Conservation (phyloP, 2,329 filamentous ascomycete genomes). For the Lachnellula hyalina region DNA sequence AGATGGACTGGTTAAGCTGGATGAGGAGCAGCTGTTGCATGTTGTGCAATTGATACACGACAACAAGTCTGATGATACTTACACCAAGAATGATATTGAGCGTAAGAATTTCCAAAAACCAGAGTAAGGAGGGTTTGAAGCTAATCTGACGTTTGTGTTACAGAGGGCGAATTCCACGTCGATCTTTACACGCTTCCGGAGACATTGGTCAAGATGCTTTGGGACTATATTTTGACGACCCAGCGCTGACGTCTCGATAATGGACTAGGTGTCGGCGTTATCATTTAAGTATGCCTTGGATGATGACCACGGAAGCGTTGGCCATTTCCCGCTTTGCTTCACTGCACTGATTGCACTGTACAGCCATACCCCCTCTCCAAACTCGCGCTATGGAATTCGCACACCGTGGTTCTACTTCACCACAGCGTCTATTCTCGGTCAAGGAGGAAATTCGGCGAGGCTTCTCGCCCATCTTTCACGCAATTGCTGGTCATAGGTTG, state of each 20-base stretch:
- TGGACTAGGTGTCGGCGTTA: neutral
- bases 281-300: neutral
- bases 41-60: conserved; percentile 98
- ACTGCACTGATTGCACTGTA: neutral
- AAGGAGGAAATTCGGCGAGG: neutral
- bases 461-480: neutral
- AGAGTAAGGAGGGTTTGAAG: neutral
- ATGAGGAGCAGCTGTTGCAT: conserved; percentile 87
- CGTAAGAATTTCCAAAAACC: conserved; percentile 50
- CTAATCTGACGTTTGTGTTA: conserved; percentile 8
- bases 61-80: conserved; percentile 89
- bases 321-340: neutral
- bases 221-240: conserved; percentile 68
- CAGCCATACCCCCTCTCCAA: neutral
- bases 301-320: neutral
- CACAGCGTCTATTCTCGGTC: neutral
- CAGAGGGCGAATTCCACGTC: conserved; percentile 95
- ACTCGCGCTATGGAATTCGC: neutral
- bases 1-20: conserved; percentile 80
- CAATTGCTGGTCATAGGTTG: neutral
- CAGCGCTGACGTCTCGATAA: neutral
- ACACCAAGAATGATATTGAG: conserved; percentile 95
- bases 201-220: conserved; percentile 82
- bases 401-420: neutral
- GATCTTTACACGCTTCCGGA: conserved; percentile 98